Evolutionary conservation across 2,329 filamentous ascomycete species (phyloP), one percentile per base, ranked within the genome.

Genomic region (Neofusicoccum kwambonambiense): DNA sequence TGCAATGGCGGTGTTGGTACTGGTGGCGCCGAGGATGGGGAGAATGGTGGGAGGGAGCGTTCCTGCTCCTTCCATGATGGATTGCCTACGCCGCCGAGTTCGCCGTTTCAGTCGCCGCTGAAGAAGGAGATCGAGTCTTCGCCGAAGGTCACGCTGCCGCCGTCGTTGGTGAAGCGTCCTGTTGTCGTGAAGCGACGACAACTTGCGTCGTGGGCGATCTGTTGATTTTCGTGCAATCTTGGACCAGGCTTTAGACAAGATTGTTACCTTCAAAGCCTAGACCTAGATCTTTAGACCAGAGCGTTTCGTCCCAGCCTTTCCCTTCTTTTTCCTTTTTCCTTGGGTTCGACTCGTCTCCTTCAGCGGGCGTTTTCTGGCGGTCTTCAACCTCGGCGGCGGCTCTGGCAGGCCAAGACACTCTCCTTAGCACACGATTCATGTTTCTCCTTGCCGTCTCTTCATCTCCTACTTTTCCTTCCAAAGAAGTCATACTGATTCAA

Each of bases 21-120:
- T 3, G 35, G 22, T n/a, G 52, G 39, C 34, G 54, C 19, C 3
- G 54, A 27, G 15, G 41, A 37, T 4, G 27, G 9, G 17, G 50
- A 41, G 51, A 15, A n/a, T 56, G 27, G 13, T 22, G 54, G 7
- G n/a, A 45, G 42, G 27, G 42, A 60, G 41, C 56, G 41, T 12
- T 60, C 56, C 1, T 60, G 56, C 56, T 60, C 49, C 50, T 54
- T 64, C 49, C 49, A 54, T n/a, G 41, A 64, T 37, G 62, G 62
- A 37, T 52, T 64, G 52, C 62, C 62, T 19, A 64, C 62, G 51
- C 62, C 62, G 42, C 62, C 62, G 42, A 47, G 52, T 22, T 64
- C 62, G 19, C 62, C 62, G 19, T 64, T 54, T n/a, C 39, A 56
- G 31, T 45, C 19, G 22, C 41, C 61, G n/a, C 19, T 64, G 39